phyloP scores from a whole-genome alignment of 148 eudicot genomes.

The Chenopodium album region DNA sequence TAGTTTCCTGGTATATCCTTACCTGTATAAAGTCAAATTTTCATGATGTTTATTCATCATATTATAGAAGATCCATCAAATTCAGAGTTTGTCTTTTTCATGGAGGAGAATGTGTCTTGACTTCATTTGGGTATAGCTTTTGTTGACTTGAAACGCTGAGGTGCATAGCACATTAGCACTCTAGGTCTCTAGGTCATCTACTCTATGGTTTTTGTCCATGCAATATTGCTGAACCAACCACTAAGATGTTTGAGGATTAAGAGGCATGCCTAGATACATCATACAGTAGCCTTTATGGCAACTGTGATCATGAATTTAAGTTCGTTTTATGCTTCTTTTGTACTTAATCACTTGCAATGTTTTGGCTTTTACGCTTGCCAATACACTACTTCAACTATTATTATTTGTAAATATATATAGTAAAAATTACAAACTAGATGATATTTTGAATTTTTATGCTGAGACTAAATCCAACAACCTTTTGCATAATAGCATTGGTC shows the following conservation, averaged over 20 bases:
- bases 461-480: no score
- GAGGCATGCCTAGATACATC: not conserved
- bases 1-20: slow-evolving; percentile 4
- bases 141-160: not conserved
- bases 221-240: not conserved
- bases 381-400: no score
- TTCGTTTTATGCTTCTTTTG: not conserved
- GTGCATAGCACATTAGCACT: not conserved
- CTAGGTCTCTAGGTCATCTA: not conserved
- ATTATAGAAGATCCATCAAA: not conserved
- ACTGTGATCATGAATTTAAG: not conserved
- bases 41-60: not conserved
- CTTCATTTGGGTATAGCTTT: not conserved
- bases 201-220: not conserved
- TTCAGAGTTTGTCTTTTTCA: not conserved
- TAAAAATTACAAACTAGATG: no score
- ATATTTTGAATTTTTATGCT: no score
- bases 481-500: no score
- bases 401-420: no score
- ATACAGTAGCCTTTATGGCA: not conserved
- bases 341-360: no score
- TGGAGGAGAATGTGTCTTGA: not conserved
- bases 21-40: not conserved
- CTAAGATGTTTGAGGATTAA: not conserved
- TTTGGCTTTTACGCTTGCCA: no score